phyloP scores from a whole-genome alignment of 768 basidiomycete genomes.

The Xerocomellus amylosporus region DNA sequence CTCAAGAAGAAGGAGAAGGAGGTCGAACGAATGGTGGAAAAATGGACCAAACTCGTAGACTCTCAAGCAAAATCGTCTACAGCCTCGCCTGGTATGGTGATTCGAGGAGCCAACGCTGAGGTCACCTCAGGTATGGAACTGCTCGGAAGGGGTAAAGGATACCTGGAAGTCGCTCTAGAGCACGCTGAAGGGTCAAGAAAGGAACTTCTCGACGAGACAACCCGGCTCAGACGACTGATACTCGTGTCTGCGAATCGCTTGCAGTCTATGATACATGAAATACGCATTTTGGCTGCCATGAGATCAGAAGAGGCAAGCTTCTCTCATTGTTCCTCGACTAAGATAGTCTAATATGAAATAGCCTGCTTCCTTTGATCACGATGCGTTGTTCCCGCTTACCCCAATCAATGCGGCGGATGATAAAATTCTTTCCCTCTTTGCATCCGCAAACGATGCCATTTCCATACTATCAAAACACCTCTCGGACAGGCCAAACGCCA shows the following conservation, averaged over 20 bases:
- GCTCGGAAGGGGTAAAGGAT: conserved; percentile 50
- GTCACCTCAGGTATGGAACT: conserved; percentile 44
- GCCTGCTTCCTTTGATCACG: conserved; percentile 46
- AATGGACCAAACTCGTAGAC: conserved; percentile 71
- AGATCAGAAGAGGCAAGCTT: conserved; percentile 48
- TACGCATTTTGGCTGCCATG: conserved; percentile 38
- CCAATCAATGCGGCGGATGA: conserved; percentile 49
- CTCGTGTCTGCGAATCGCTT: conserved; percentile 65
- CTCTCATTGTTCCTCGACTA: not conserved
- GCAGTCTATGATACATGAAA: conserved; percentile 51
- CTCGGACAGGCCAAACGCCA: conserved; percentile 7
- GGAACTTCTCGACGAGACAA: conserved; percentile 63
- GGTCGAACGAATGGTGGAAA: conserved; percentile 67
- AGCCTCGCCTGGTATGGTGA: conserved; percentile 46
- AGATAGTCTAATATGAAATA: conserved; percentile 23
- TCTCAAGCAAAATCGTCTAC: conserved; percentile 57
- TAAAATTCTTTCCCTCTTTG: conserved; percentile 45
- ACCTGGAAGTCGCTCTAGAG: conserved; percentile 65
- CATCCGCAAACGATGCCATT: conserved; percentile 38
- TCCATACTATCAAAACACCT: conserved; percentile 31
- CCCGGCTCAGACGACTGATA: conserved; percentile 55
- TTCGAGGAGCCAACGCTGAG: conserved; percentile 52
- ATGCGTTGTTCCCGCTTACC: conserved; percentile 52
- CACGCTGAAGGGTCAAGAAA: conserved; percentile 67
- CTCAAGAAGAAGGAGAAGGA: conserved; percentile 82